Evolutionary conservation across 1,139 yeast species (phyloP), one percentile per base, ranked within the genome.

Genomic region (Diutina mesorugosa): DNA sequence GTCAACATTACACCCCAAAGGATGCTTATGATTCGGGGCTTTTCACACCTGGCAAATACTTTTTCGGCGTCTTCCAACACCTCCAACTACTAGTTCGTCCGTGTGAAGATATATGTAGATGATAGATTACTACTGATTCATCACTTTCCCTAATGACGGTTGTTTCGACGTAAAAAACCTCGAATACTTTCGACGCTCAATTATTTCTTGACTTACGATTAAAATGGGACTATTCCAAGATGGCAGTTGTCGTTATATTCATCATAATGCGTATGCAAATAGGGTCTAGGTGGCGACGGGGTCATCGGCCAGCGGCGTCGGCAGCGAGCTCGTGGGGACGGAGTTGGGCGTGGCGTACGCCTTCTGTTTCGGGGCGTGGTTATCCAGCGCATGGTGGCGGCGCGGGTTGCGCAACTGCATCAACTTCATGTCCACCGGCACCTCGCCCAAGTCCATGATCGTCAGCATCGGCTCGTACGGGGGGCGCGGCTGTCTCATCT

Each of bases 371-470:
- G 47, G 26, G 16, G 18, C 21, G 26, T 45, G n/a, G 45, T 12
- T 12, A 8, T 45, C 47, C 47, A 45, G 47, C 21, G 21, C 21
- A 6, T n/a, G 47, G 21, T 45, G 47, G 10, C 18, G 26, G 4
- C 53, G 21, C 9, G 53, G 53, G 21, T 50, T 50, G 16, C 53
- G 41, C 8, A 50, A 32, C 16, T 50, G 53, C 53, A 50, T 38
- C 35, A 50, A 50, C 45, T 50, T 50, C 53, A 50, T 50, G 16
- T 50, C 53, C 41, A 50, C 53, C 41, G 53, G 53, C 14, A 50
- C 45, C 21, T 50, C 53, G 14, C 53, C 53, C 45, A 50, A 32
- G 16, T 50, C 53, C 53, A 50, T 50, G 16, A 50, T 50, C 21
- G 53, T 50, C 45, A 32, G 45, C 53, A 50, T 50, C 21, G 53